Evolutionary conservation across 805 yeast species (phyloP), one percentile per base, ranked within the genome.

Genomic region (Clavispora santaluciae): DNA sequence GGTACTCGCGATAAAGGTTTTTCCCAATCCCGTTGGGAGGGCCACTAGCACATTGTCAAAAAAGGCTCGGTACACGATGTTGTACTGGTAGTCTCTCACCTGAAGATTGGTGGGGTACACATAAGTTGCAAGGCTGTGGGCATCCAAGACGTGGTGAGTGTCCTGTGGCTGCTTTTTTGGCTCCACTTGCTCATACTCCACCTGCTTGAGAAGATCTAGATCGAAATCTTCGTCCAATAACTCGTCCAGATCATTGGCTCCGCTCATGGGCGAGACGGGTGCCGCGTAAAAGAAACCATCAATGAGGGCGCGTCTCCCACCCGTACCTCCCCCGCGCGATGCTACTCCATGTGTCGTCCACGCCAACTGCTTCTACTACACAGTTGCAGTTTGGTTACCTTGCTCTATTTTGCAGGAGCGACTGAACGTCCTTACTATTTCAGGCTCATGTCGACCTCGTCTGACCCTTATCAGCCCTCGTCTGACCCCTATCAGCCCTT

Each of bases 1-100:
- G 0, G 95, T 83, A 26, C 95, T 81, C 1, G 99, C 98, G 55
- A 93, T 89, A 49, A 93, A 88, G 0, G 99, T 93, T 64, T 93
- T 93, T 29, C 99, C 99, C 59, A 90, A 70, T 50, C 99, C 99
- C 0, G 99, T 93, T 1, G 99, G 99, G 12, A 93, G 76, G 0
- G 97, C 95, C 56, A 95, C 91, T 18, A 93, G 66, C 3, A 83
- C 59, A 55, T 93, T 93, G 46, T 80, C 71, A 53, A 76, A 79
- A 26, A 93, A 66, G 0, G 96, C 82, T 42, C 78, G 75, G 35
- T 71, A 68, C 3, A 89, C 87, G 41, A 93, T 89, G 49, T 82
- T 81, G 55, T 72, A 80, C 63, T 93, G 99, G 58, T 95, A 93
- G 45, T 88, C 95, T 57, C 99, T 76, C 0, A 83, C 70, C 45